Conservation (phyloP, 2,329 filamentous ascomycete species). For the Clarireedia sp. region DNA sequence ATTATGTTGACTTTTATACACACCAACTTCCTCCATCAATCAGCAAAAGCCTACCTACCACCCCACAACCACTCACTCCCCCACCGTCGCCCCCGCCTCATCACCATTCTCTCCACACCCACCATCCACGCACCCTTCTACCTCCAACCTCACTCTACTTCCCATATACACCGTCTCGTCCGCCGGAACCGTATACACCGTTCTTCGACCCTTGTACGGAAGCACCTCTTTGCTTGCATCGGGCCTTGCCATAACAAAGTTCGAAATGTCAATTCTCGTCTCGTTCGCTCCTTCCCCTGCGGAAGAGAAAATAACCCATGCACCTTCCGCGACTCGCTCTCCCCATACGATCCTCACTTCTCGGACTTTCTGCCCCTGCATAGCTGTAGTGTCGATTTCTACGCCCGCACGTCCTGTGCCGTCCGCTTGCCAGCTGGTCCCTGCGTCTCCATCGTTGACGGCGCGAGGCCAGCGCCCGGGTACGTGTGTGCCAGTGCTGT, state of each 20-base stretch:
- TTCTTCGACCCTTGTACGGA: slow-evolving; percentile 15
- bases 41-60: background rate
- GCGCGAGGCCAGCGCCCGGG: slow-evolving; percentile 58
- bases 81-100: slow-evolving; percentile 38
- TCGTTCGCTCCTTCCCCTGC: background rate
- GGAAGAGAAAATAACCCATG: background rate
- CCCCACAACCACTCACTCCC: slow-evolving; percentile 38
- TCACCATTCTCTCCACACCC: slow-evolving; percentile 19
- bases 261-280: background rate
- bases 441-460: slow-evolving; percentile 54
- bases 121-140: slow-evolving; percentile 34
- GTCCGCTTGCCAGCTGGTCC: slow-evolving; percentile 56
- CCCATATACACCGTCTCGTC: slow-evolving; percentile 12
- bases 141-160: slow-evolving; percentile 30
- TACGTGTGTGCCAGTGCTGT: slow-evolving; percentile 36
- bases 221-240: background rate
- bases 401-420: background rate
- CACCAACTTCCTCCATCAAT: background rate
- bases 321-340: background rate
- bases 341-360: background rate
- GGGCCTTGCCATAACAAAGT: background rate
- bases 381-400: background rate
- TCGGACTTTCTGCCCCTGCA: background rate
- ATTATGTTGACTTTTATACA: too few relatives aligned
- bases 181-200: slow-evolving; percentile 9